Percentiles rank a stretch among this genome's conserved stretches.
Conservation (phyloP, 1,284 basidiomycete genomes). For the Athelia psychrophila region DNA sequence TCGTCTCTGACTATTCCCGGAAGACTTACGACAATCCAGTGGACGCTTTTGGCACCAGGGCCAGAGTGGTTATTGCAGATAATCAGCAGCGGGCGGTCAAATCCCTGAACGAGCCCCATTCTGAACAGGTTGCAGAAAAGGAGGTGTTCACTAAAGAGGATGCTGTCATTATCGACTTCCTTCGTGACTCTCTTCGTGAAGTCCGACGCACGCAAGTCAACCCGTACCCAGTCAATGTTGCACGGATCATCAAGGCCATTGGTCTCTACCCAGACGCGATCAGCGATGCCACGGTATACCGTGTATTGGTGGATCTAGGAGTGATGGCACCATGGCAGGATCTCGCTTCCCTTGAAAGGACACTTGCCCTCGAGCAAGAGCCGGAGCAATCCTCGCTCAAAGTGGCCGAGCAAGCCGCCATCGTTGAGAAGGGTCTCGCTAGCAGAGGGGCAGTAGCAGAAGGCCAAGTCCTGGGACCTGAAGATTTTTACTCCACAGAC, state of each 20-base stretch:
- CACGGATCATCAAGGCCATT: slow-evolving; percentile 63
- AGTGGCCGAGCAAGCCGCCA: slow-evolving; percentile 26
- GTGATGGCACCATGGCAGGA: slow-evolving; percentile 77
- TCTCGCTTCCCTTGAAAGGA: slow-evolving; percentile 31
- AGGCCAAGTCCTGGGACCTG: slow-evolving; percentile 40
- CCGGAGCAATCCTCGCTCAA: slow-evolving; percentile 28
- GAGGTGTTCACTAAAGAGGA: slow-evolving; percentile 60
- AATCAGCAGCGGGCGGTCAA: slow-evolving; percentile 23
- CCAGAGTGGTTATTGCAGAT: slow-evolving; percentile 39
- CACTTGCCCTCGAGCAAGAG: slow-evolving; percentile 27
- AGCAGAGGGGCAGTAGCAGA: slow-evolving; percentile 7
- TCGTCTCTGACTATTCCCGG: slow-evolving; percentile 53
- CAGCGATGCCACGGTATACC: slow-evolving; percentile 36
- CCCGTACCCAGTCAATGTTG: slow-evolving; percentile 54
- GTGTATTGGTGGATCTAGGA: slow-evolving; percentile 65
- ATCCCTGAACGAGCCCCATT: slow-evolving; percentile 32
- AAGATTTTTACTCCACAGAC: slow-evolving; percentile 59
- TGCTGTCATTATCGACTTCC: slow-evolving; percentile 60
- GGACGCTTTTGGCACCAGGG: slow-evolving; percentile 57
- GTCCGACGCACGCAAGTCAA: slow-evolving; percentile 61
- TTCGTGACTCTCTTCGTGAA: slow-evolving; percentile 61
- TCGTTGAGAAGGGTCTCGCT: slow-evolving; percentile 28
- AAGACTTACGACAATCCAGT: slow-evolving; percentile 38
- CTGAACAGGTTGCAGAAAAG: slow-evolving; percentile 23
- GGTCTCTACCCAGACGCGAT: slow-evolving; percentile 35